Conservation (phyloP, 2,329 filamentous ascomycete genomes). For the Akanthomyces dipterigenus region DNA sequence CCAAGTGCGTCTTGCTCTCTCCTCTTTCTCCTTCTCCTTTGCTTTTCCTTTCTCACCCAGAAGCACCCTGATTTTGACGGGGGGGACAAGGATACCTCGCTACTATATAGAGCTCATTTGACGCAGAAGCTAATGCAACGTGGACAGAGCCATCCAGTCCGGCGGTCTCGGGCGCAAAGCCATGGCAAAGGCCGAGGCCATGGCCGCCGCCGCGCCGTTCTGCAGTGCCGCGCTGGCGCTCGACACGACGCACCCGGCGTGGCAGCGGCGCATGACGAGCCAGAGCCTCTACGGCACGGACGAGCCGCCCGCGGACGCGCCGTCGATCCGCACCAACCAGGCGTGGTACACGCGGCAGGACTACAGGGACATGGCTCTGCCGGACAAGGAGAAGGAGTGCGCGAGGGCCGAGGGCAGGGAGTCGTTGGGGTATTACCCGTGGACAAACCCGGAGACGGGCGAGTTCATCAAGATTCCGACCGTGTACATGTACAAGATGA, state of each 20-base stretch:
- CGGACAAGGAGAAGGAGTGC: constrained; percentile 8
- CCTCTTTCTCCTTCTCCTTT: no score
- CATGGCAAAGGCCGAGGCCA: constrained; percentile 28
- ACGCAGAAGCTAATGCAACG: not conserved
- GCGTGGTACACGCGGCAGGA: constrained; percentile 26
- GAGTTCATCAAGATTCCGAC: constrained; percentile 12
- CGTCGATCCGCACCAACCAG: constrained; percentile 21
- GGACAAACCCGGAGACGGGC: constrained; percentile 14
- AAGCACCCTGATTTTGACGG: no score
- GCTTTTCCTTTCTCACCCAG: no score
- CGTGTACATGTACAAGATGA: constrained; percentile 21
- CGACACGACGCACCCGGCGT: constrained; percentile 27
- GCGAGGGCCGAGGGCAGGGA: constrained; percentile 9
- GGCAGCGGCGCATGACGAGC: constrained; percentile 21
- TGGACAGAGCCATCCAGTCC: constrained; percentile 25
- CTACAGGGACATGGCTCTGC: constrained; percentile 15
- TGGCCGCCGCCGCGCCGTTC: constrained; percentile 26
- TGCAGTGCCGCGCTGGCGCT: constrained; percentile 27
- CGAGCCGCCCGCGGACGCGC: constrained; percentile 20
- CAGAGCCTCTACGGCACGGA: constrained; percentile 22
- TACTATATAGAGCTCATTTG: no score
- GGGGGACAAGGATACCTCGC: no score
- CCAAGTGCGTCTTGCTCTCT: constrained; percentile 25
- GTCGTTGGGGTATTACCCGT: constrained; percentile 3
- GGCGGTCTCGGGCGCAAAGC: constrained; percentile 29